Conservation (phyloP, 495 filamentous ascomycete species). For the Neurospora tetrasperma region DNA sequence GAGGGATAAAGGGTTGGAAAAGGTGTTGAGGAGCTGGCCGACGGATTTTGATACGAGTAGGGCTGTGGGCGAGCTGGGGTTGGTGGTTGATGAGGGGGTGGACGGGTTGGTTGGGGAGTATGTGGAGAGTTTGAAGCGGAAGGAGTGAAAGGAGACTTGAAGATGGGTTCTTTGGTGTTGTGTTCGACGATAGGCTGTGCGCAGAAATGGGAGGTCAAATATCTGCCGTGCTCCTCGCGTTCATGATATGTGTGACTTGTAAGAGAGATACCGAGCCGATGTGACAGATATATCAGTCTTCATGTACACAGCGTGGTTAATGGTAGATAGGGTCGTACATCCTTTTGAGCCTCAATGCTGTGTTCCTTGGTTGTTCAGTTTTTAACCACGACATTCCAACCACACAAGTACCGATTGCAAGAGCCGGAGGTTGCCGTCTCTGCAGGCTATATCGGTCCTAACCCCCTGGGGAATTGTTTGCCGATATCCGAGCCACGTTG, state of each 20-base stretch:
- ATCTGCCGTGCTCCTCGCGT: background rate
- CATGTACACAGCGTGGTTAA: background rate
- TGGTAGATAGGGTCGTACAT: background rate
- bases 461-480: background rate
- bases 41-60: constrained; percentile 52
- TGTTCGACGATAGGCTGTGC: background rate
- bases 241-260: background rate
- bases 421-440: background rate
- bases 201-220: background rate
- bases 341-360: background rate
- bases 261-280: background rate
- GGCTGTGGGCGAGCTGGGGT: constrained; percentile 45
- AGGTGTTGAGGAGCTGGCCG: constrained; percentile 67
- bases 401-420: background rate
- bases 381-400: background rate
- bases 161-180: background rate
- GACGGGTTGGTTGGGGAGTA: constrained; percentile 31
- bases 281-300: background rate
- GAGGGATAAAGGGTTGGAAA: constrained; percentile 54
- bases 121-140: constrained; percentile 25
- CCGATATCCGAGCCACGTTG: background rate
- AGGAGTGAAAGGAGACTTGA: background rate
- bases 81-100: constrained; percentile 40
- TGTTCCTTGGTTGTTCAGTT: background rate
- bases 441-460: background rate